These are phyloP conservation scores for Avena atlantica DNA, from an alignment of 176 grass and related monocot genomes.

Conservation along the genomic window DNA sequence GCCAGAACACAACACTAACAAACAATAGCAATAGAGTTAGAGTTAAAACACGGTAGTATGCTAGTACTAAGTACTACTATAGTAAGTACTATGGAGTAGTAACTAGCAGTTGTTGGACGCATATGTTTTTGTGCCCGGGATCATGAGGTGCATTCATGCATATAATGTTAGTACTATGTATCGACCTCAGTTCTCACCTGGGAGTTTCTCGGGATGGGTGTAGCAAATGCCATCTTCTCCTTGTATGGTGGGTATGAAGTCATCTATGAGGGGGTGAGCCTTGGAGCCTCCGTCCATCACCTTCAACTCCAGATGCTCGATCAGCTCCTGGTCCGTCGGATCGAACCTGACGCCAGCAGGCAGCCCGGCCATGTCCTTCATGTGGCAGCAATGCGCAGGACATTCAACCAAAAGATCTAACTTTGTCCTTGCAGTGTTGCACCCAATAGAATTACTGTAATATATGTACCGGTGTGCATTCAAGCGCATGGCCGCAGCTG, in stretches of 20 bases:
- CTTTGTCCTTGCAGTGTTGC: not conserved
- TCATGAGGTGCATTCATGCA: not conserved
- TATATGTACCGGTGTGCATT: conserved; percentile 56
- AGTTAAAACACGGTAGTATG: not conserved
- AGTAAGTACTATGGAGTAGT: too few relatives aligned
- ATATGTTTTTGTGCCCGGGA: not conserved
- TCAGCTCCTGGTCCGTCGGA: conserved; percentile 82
- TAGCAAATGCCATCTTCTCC: conserved; percentile 93
- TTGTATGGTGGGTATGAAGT: conserved; percentile 80
- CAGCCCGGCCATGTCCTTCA: conserved; percentile 69
- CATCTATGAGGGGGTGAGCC: conserved; percentile 77
- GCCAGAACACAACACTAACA: not conserved
- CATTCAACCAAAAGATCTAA: not conserved
- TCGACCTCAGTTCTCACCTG: conserved; percentile 51
- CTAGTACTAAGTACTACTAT: not conserved
- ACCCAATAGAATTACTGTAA: not conserved
- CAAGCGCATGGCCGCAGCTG: conserved; percentile 63
- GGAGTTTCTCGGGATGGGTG: conserved; percentile 94
- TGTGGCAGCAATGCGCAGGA: not conserved
- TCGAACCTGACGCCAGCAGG: conserved; percentile 90
- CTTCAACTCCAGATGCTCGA: conserved; percentile 79
- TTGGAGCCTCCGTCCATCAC: conserved; percentile 54
- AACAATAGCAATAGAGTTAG: not conserved
- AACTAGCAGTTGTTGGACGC: not conserved
- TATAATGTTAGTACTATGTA: not conserved